Conservation (phyloP, 2,329 filamentous ascomycete species). For the Coniochaeta sp. region DNA sequence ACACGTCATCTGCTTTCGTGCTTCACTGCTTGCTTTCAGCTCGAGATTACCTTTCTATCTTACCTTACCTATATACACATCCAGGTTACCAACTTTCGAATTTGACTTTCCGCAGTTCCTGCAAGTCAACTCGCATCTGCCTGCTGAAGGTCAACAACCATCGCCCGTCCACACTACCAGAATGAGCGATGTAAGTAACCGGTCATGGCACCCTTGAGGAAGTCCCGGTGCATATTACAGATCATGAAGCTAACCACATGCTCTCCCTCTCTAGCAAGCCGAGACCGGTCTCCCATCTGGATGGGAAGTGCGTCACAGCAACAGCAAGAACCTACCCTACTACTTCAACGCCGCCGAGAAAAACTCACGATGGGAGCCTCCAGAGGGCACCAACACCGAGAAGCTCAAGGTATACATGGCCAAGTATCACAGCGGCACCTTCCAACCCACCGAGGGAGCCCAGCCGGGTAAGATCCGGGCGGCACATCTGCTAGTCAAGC, state of each 20-base stretch:
- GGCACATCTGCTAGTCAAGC: conserved; percentile 90
- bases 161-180: background rate
- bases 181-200: background rate
- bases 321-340: conserved; percentile 97
- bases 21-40: background rate
- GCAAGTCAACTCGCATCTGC: background rate
- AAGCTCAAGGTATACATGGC: conserved; percentile 94
- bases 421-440: conserved; percentile 64
- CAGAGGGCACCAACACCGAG: conserved; percentile 78
- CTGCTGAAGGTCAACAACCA: background rate
- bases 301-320: conserved; percentile 97
- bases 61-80: background rate
- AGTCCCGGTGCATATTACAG: background rate
- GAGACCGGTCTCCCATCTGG: conserved; percentile 75
- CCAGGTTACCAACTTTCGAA: background rate
- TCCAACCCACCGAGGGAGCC: conserved; percentile 25
- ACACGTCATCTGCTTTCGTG: background rate
- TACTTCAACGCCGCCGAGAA: conserved; percentile 90
- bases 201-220: background rate
- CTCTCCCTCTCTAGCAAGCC: conserved; percentile 6
- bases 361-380: conserved; percentile 93
- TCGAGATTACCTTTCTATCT: too few species aligned
- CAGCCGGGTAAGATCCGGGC: conserved; percentile 77
- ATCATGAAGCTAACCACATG: background rate
- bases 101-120: background rate